These are phyloP conservation scores for Cordyceps cicadae DNA, from an alignment of 2,329 filamentous ascomycete genomes.

Conservation along the genomic window DNA sequence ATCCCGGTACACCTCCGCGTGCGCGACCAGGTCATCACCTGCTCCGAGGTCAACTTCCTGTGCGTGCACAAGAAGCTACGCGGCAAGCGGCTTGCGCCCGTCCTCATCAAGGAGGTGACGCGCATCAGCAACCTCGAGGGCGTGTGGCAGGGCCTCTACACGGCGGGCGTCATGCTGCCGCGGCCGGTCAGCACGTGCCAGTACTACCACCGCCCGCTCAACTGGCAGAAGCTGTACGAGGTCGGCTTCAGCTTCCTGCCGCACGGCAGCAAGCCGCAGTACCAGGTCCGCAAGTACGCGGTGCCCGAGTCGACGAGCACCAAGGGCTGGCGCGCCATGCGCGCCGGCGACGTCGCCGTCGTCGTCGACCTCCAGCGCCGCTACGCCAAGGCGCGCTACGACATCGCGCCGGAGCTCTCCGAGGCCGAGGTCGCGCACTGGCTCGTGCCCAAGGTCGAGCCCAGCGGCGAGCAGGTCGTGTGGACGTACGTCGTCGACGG, in stretches of 20 bases:
- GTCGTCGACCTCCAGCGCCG: slow-evolving; percentile 67
- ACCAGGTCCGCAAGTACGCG: slow-evolving; percentile 79
- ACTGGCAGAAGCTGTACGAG: slow-evolving; percentile 95
- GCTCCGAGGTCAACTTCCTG: slow-evolving; percentile 95
- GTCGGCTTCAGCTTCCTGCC: slow-evolving; percentile 90
- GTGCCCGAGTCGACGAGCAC: slow-evolving; percentile 67
- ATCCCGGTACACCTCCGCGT: slow-evolving; percentile 79
- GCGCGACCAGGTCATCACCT: slow-evolving; percentile 63
- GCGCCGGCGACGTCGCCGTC: slow-evolving; percentile 65
- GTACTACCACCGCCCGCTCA: slow-evolving; percentile 88
- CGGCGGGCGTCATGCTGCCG: slow-evolving; percentile 81
- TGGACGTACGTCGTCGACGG: slow-evolving; percentile 89
- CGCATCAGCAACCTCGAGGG: slow-evolving; percentile 78
- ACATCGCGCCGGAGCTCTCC: slow-evolving; percentile 75
- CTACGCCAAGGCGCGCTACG: slow-evolving; percentile 67
- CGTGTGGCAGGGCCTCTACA: slow-evolving; percentile 94
- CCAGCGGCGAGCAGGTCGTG: slow-evolving; percentile 66
- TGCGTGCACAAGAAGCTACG: slow-evolving; percentile 97
- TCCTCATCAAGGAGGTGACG: slow-evolving; percentile 97
- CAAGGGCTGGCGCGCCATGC: slow-evolving; percentile 71
- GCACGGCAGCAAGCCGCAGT: slow-evolving; percentile 69
- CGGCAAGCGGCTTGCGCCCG: slow-evolving; percentile 81
- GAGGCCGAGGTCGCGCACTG: slow-evolving; percentile 80
- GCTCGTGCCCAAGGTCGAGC: slow-evolving; percentile 60
- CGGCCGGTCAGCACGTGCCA: slow-evolving; percentile 87